These are phyloP conservation scores for Boletus vinaceobasis DNA, from an alignment of 768 basidiomycete species.

Conservation along the genomic window DNA sequence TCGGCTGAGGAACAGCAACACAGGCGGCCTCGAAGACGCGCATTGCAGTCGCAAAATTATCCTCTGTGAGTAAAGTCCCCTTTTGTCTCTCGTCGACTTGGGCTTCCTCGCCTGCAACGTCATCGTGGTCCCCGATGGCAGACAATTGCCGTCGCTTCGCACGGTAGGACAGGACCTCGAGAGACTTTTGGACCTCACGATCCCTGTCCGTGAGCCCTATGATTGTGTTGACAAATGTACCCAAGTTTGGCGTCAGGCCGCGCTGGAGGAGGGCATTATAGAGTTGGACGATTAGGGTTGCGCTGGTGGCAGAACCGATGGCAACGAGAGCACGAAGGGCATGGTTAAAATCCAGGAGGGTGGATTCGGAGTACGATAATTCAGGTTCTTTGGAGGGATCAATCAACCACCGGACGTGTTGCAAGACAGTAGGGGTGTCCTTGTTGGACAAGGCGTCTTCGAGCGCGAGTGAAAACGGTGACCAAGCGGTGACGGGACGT, in stretches of 20 bases:
- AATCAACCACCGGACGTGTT: conserved; percentile 31
- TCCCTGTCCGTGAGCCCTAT: conserved; percentile 63
- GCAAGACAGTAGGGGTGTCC: conserved; percentile 4
- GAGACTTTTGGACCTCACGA: conserved; percentile 50
- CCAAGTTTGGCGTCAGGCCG: conserved; percentile 56
- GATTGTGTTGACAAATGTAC: conserved; percentile 64
- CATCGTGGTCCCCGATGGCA: conserved; percentile 1
- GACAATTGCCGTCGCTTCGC: conserved; percentile 31
- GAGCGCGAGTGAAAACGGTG: conserved; percentile 17
- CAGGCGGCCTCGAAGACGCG: conserved; percentile 65
- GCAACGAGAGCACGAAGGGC: conserved; percentile 47
- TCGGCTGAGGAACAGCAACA: conserved; percentile 24
- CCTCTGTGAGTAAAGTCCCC: conserved; percentile 51
- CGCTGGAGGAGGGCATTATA: conserved; percentile 70
- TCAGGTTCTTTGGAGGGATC: conserved; percentile 32
- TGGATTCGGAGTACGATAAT: conserved; percentile 29
- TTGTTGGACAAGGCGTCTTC: conserved; percentile 18
- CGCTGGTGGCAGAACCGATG: conserved; percentile 43
- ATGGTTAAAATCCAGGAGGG: conserved; percentile 56
- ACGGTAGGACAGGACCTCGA: conserved; percentile 42
- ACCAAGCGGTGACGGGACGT: conserved; percentile 25
- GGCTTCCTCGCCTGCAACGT: conserved; percentile 11
- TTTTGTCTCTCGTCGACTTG: conserved; percentile 34
- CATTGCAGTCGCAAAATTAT: conserved; percentile 69
- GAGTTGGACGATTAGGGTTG: conserved; percentile 55